These are phyloP conservation scores for Asterella californica DNA, from an alignment of 225 moss, liverwort and hornwort species.

Conservation along the genomic window DNA sequence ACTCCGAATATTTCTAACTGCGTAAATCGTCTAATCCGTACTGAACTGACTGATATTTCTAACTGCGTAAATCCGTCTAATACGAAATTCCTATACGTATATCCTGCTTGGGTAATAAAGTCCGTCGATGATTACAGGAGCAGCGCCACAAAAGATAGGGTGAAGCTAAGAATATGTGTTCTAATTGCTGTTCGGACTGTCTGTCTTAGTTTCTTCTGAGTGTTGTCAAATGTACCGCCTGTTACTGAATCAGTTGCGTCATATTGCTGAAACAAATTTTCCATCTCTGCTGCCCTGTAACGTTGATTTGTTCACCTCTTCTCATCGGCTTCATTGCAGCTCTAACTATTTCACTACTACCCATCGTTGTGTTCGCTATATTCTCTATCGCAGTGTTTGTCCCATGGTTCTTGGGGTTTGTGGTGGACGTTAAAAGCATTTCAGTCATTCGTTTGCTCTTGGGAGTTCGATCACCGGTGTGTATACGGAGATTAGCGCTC, in stretches of 20 bases:
- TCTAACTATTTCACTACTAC: conserved; percentile 6
- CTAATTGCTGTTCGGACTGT: not conserved
- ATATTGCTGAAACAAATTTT: not conserved
- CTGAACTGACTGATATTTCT: too few relatives aligned
- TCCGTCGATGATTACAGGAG: not conserved
- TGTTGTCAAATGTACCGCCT: not conserved
- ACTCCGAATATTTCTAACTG: not conserved
- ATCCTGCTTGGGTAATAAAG: not conserved
- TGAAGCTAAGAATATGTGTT: not conserved
- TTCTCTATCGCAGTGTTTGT: conserved; percentile 23
- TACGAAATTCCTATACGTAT: too few relatives aligned
- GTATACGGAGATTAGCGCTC: not conserved
- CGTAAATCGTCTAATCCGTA: not conserved
- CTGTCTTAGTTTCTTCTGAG: not conserved
- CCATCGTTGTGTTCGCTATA: conserved; percentile 4
- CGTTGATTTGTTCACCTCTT: not conserved
- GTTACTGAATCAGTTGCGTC: not conserved
- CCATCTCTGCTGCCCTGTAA: not conserved
- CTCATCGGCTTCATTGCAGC: not conserved
- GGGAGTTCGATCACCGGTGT: conserved; percentile 23
- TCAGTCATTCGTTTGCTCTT: conserved; percentile 17
- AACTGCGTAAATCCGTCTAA: not conserved
- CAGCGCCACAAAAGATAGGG: not conserved
- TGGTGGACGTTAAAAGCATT: conserved; percentile 24
- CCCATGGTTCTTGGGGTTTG: conserved; percentile 19